These are phyloP conservation scores for Populus deltoides DNA, from an alignment of 345 rosid genomes.

Conservation along the genomic window DNA sequence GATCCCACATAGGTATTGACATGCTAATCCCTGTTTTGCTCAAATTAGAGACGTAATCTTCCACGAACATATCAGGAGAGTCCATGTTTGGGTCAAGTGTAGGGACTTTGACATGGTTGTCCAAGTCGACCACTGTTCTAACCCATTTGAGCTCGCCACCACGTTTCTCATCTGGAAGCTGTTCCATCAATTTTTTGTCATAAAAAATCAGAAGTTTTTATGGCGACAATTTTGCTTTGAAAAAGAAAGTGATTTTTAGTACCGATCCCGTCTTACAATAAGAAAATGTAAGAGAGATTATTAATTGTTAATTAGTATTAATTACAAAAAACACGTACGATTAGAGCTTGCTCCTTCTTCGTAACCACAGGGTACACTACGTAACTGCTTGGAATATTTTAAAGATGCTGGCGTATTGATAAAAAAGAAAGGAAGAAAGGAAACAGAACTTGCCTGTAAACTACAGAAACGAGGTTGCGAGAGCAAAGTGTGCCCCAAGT, in stretches of 20 bases:
- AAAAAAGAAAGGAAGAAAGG: too few species aligned
- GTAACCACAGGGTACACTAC: too few species aligned
- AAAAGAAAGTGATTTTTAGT: too few species aligned
- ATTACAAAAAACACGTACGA: too few species aligned
- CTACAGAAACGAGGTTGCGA: conserved; percentile 39
- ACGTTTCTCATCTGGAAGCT: conserved; percentile 28
- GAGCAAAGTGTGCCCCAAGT: conserved; percentile 23
- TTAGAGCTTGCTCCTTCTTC: too few species aligned
- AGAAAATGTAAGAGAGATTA: too few species aligned
- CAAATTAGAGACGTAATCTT: conserved; percentile 38
- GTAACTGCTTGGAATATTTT: too few species aligned
- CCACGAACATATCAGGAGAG: conserved; percentile 28
- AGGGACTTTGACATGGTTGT: conserved; percentile 37
- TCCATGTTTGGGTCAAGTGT: conserved; percentile 16
- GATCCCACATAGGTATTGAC: conserved; percentile 45
- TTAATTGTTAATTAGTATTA: too few species aligned
- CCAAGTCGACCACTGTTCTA: conserved; percentile 35
- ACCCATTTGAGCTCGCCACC: conserved; percentile 37
- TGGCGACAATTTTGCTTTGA: too few species aligned
- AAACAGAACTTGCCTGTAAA: conserved; percentile 25
- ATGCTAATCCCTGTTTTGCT: conserved; percentile 29
- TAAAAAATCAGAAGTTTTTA: too few species aligned
- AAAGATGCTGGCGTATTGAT: too few species aligned
- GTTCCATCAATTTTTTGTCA: not conserved
- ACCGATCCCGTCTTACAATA: too few species aligned